Base-by-base conservation (phyloP, 2,329 filamentous ascomycete genomes). In the Davidsoniella eucalypti region DNA sequence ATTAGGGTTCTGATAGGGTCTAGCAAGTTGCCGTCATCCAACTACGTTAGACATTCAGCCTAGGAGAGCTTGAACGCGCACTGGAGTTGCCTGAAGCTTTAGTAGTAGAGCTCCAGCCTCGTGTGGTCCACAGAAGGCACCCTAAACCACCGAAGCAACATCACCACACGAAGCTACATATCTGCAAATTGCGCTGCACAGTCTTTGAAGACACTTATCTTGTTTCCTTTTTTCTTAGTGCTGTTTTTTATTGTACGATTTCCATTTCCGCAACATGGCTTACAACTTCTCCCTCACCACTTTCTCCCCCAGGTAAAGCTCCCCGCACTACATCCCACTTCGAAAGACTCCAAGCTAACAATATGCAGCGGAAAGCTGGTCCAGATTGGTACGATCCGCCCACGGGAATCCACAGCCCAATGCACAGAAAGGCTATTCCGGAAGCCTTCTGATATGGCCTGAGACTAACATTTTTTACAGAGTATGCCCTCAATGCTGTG, bases 401-500 rank as follows among this genome's bases (percentile, higher is more conserved):
- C 44, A 25, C 12, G 18, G 3, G 33, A 42, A 47, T 14, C 23
- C 16, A 21, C 16, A 12, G 26, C 38, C 39, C 9, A 47, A 29
- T 17, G n/a, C 29, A 41, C 10, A 18, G 21, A 18, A 4, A 44
- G 12, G 42, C 9, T 21, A 33, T 51, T 41, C 25, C 21, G 5
- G 37, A 38, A 9, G 7, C n/a, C 8, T 38, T 17, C 29, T 25
- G 37, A 47, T 37, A 39, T 17, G 8, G n/a, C 18, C 18, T 10
- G 12, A 21, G 17, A 38, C 38, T 49, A 41, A 41, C 37, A 26
- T 41, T 21, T 29, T 10, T 60, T 33, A 4, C 29, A 98, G 92
- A 98, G 74, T 98, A 98, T 84, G 92, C 92, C 58, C 75, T 98
- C 65, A 96, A 96, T 66, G 92, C 92, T 56, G 92, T 98, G 66